phyloP scores from a whole-genome alignment of 768 basidiomycete genomes.

The Mycena crocata region DNA sequence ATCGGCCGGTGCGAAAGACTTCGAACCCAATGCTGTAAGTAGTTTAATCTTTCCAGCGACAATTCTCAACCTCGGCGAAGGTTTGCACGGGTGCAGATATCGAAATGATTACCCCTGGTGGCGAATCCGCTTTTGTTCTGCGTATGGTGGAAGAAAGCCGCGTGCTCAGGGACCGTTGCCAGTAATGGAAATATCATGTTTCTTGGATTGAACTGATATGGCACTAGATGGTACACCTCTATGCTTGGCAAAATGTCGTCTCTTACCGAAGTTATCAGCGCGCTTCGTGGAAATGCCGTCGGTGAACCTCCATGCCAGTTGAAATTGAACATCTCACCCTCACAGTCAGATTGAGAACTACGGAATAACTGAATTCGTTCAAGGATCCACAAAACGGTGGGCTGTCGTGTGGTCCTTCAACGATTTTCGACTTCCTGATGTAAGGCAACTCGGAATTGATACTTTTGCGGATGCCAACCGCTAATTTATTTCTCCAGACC shows the following conservation, averaged over 20 bases:
- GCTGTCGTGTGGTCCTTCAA: slow-evolving; percentile 88
- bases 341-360: slow-evolving; percentile 82
- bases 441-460: slow-evolving; percentile 48
- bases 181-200: slow-evolving; percentile 54
- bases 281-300: slow-evolving; percentile 57
- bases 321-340: neutral
- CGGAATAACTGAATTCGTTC: slow-evolving; percentile 83
- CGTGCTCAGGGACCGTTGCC: slow-evolving; percentile 59
- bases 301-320: neutral
- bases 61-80: slow-evolving; percentile 49
- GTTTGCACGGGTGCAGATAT: slow-evolving; percentile 87
- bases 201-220: neutral
- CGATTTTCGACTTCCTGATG: slow-evolving; percentile 78
- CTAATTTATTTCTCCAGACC: slow-evolving; percentile 34
- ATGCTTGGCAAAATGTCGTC: slow-evolving; percentile 92
- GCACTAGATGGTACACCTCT: slow-evolving; percentile 88
- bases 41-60: neutral
- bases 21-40: slow-evolving; percentile 77
- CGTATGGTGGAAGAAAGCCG: slow-evolving; percentile 84
- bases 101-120: slow-evolving; percentile 92
- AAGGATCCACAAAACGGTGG: slow-evolving; percentile 94
- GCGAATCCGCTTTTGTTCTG: slow-evolving; percentile 83
- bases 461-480: neutral
- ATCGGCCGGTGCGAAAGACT: slow-evolving; percentile 72
- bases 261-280: slow-evolving; percentile 67